Evolutionary conservation across 2,329 filamentous ascomycete genomes (phyloP).

Genomic region (Pseudomassariella vexata): DNA sequence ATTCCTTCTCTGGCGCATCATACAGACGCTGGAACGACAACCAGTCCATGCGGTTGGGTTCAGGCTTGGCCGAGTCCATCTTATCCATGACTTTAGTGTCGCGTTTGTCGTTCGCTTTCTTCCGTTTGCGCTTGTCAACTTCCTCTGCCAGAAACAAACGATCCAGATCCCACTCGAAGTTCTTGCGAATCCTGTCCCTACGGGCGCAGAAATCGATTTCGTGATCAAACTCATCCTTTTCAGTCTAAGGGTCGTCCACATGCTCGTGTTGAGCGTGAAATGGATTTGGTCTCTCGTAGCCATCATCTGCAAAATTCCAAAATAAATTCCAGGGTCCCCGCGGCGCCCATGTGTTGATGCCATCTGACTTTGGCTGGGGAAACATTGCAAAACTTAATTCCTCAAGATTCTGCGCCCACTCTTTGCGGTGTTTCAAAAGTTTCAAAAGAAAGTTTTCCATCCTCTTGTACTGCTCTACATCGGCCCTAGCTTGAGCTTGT

Average conservation of each 20-base stretch:
- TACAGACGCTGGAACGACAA: not conserved
- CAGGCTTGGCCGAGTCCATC: too few species aligned
- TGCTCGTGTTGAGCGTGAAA: not conserved
- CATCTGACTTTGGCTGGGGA: too few species aligned
- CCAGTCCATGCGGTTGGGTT: not conserved
- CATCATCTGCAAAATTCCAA: too few species aligned
- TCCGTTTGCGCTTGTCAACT: not conserved
- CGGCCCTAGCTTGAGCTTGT: too few species aligned
- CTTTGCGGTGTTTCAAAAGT: slow-evolving; percentile 1
- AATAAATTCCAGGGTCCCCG: not conserved
- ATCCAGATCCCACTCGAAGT: slow-evolving; percentile 10
- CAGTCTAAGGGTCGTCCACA: not conserved
- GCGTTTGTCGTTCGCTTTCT: not conserved
- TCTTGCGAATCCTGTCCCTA: slow-evolving; percentile 6
- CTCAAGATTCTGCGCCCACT: too few species aligned
- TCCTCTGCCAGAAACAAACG: slow-evolving; percentile 5
- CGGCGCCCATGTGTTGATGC: too few species aligned
- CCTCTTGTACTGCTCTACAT: not conserved
- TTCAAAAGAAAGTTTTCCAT: slow-evolving; percentile 1
- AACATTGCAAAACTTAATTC: too few species aligned
- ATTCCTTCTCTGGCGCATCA: not conserved
- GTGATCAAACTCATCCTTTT: slow-evolving; percentile 1
- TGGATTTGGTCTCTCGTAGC: not conserved
- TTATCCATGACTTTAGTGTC: too few species aligned
- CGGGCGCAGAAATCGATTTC: slow-evolving; percentile 3